A percentile compares a stretch with the other conserved stretches of the same genome.
Evolutionary conservation across 2,329 filamentous ascomycete genomes (phyloP).

Genomic region (Hypocrella siamensis): DNA sequence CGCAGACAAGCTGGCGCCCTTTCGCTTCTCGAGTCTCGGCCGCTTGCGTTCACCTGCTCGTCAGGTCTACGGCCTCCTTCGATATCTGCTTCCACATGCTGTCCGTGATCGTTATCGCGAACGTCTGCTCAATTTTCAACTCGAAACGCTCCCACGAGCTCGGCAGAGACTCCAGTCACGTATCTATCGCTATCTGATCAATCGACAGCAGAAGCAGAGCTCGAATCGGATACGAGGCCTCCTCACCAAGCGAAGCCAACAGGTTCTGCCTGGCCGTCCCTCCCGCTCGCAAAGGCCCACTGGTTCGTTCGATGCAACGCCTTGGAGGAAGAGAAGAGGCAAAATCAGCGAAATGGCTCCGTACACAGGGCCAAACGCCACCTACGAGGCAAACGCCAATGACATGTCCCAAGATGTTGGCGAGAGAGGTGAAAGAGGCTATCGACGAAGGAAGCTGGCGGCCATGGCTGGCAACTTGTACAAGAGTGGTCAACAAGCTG

Average conservation of each 20-base stretch:
- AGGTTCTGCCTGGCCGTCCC: conserved; percentile 24
- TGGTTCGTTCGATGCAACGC: neutral
- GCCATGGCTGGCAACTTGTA: conserved; percentile 43
- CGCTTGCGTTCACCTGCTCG: conserved; percentile 19
- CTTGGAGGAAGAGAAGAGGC: no score
- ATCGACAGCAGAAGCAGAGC: conserved; percentile 40
- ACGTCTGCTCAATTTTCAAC: conserved; percentile 52
- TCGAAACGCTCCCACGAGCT: conserved; percentile 57
- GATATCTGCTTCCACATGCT: conserved; percentile 52
- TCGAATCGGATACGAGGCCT: conserved; percentile 30
- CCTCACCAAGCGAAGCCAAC: conserved; percentile 23
- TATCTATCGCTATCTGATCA: conserved; percentile 60
- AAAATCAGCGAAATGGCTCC: conserved; percentile 14
- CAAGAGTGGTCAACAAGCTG: conserved; percentile 37
- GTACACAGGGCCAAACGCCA: conserved; percentile 9
- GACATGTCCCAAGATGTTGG: conserved; percentile 10
- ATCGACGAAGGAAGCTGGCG: conserved; percentile 64
- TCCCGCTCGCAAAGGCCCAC: neutral
- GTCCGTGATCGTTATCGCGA: conserved; percentile 47
- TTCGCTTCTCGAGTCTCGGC: conserved; percentile 21
- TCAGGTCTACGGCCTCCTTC: conserved; percentile 35
- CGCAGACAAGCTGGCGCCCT: conserved; percentile 26
- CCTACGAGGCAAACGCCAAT: conserved; percentile 13
- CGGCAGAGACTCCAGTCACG: conserved; percentile 58
- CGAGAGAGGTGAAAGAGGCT: conserved; percentile 42